These are phyloP conservation scores for Termitomyces sp. DNA, from an alignment of 768 basidiomycete species.

Conservation along the genomic window DNA sequence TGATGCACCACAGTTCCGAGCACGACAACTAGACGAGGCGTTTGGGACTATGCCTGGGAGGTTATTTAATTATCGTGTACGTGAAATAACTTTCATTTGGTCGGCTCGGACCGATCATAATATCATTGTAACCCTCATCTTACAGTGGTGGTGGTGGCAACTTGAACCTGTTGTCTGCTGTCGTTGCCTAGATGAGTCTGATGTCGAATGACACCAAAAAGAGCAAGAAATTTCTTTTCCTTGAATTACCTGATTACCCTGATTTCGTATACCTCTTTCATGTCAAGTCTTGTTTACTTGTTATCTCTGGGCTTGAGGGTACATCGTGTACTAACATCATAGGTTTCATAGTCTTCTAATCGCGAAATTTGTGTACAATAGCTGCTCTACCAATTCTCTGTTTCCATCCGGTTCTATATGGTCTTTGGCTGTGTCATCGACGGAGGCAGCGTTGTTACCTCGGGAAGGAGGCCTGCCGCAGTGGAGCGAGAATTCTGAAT, in stretches of 20 bases:
- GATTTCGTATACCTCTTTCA: not conserved
- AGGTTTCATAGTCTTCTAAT: not conserved
- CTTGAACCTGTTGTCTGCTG: constrained; percentile 61
- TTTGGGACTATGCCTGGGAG: constrained; percentile 69
- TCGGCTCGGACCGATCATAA: not conserved
- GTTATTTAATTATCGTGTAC: constrained; percentile 63
- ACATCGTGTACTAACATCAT: not conserved
- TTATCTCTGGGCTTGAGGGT: constrained; percentile 1
- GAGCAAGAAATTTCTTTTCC: not conserved
- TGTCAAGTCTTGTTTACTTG: not conserved
- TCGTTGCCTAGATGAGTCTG: constrained; percentile 52
- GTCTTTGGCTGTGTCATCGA: constrained; percentile 73
- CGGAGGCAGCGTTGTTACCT: constrained; percentile 83
- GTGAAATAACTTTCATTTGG: constrained; percentile 19
- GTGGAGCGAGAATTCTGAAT: constrained; percentile 82
- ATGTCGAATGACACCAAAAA: constrained; percentile 28
- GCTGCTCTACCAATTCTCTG: not conserved
- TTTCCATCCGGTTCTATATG: not conserved
- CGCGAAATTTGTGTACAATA: not conserved
- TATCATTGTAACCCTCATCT: not conserved
- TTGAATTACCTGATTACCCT: not conserved
- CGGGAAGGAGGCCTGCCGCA: constrained; percentile 72
- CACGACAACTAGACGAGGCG: constrained; percentile 44
- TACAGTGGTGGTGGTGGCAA: constrained; percentile 85
- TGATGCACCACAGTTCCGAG: constrained; percentile 33